Evolutionary conservation across 1,139 yeast species (phyloP), one percentile per base, ranked within the genome.

Genomic region (Suhomyces wounanorum): DNA sequence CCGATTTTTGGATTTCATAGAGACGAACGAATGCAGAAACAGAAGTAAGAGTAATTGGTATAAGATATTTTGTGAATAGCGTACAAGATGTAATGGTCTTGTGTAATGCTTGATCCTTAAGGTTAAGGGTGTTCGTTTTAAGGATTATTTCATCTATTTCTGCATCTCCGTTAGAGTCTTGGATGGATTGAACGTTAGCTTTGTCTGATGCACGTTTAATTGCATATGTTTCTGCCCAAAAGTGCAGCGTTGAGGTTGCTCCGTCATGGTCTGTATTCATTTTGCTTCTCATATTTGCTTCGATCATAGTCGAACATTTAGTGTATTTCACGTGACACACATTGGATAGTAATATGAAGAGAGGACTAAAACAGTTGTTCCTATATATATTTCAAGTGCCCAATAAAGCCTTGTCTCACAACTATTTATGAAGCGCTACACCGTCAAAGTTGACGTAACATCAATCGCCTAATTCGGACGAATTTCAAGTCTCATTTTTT

Each of bases 21-120:
- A 89, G 75, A 49, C 98, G 79, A 10, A 91, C 78, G 56, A 79
- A 79, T 13, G 88, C 81, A 1, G 96, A 84, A 2, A 87, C 44
- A 0, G 76, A 68, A 0, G 95, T 87, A 39, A 77, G 63, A 1
- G 73, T 14, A 9, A 75, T 52, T 6, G 80, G 79, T 50, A 67
- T 66, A 3, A 70, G 49, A 45, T 60, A 58, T 13, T 61, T 59
- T 28, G 64, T 50, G 45, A 68, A 57, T 11, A 59, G 21, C 3
- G n/a, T 8, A 5, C 47, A 44, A 2, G 31, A 28, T 7, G 54
- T 41, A 25, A 8, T 26, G 7, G 8, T 26, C 3, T 10, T 11
- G 7, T 25, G 7, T 8, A 17, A 33, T 14, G 8, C 23, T 30
- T 46, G 30, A 13, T 50, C 56, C 11, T 45, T 43, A 17, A 58